phyloP scores from a whole-genome alignment of 257 asterid species.

The Solanum bukasovii region DNA sequence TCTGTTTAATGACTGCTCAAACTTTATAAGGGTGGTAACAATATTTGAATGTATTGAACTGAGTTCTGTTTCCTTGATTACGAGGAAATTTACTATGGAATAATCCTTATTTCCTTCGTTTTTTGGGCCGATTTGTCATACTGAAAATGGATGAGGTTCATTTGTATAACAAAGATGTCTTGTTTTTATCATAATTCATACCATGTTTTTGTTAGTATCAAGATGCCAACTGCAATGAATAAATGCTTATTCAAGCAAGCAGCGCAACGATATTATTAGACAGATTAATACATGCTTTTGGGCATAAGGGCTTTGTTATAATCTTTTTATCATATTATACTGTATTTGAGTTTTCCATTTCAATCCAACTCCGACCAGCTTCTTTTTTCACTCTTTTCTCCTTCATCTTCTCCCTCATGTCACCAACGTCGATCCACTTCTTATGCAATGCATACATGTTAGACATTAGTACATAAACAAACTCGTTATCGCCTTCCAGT shows the following conservation, averaged over 20 bases:
- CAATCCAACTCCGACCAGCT: conserved; percentile 57
- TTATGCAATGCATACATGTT: conserved; percentile 41
- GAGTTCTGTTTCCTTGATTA: neutral
- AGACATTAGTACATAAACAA: conserved; percentile 46
- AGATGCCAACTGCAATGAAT: neutral
- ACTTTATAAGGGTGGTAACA: neutral
- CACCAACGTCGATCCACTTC: conserved; percentile 43
- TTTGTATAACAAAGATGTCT: neutral
- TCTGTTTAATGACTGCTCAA: conserved; percentile 1
- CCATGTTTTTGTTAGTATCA: neutral
- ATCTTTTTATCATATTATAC: neutral
- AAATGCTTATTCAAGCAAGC: neutral
- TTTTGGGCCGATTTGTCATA: neutral
- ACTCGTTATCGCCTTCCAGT: conserved; percentile 40
- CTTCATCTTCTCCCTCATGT: conserved; percentile 45
- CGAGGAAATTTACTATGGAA: neutral
- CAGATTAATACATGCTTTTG: neutral
- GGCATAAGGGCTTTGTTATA: neutral
- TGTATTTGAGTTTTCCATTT: conserved; percentile 11
- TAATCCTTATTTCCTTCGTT: neutral
- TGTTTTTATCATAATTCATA: neutral
- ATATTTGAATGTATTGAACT: neutral
- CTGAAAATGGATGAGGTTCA: neutral
- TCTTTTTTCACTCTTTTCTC: conserved; percentile 41
- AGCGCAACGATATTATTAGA: neutral